These are phyloP conservation scores for Boletellus ananiceps DNA, from an alignment of 768 basidiomycete species.

Conservation along the genomic window DNA sequence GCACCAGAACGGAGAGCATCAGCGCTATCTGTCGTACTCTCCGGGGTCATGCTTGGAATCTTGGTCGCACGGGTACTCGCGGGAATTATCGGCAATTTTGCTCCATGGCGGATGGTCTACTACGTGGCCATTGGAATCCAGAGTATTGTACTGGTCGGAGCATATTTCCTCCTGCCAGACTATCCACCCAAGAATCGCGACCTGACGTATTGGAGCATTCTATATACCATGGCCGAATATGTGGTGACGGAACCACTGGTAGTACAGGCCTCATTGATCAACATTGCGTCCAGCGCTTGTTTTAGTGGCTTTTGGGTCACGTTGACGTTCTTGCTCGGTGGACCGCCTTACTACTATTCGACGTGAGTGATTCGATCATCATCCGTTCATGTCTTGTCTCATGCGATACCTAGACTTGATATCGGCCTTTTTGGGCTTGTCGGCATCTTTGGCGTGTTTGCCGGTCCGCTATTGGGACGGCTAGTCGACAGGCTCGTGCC, in stretches of 20 bases:
- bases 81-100: slow-evolving; percentile 70
- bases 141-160: slow-evolving; percentile 47
- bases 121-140: slow-evolving; percentile 76
- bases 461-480: slow-evolving; percentile 66
- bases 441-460: slow-evolving; percentile 65
- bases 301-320: slow-evolving; percentile 67
- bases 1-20: slow-evolving; percentile 66
- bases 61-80: slow-evolving; percentile 71
- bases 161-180: slow-evolving; percentile 72
- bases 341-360: slow-evolving; percentile 69
- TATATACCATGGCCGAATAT: slow-evolving; percentile 75
- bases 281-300: slow-evolving; percentile 55
- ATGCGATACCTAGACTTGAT: slow-evolving; percentile 34
- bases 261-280: slow-evolving; percentile 62
- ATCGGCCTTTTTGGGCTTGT: slow-evolving; percentile 75
- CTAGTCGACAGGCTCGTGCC: slow-evolving; percentile 67
- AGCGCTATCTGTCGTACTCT: slow-evolving; percentile 70
- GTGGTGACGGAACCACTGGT: slow-evolving; percentile 74
- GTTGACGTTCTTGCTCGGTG: slow-evolving; percentile 76
- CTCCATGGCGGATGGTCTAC: slow-evolving; percentile 70
- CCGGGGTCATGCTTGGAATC: slow-evolving; percentile 66
- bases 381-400: background rate
- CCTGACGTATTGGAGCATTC: slow-evolving; percentile 62
- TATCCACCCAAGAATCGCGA: slow-evolving; percentile 71
- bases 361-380: slow-evolving; percentile 39